A percentile compares a stretch with the other conserved stretches of the same genome.
These are phyloP conservation scores for Aspergillus brunneoviolaceus DNA, from an alignment of 2,329 filamentous ascomycete species.

Conservation along the genomic window DNA sequence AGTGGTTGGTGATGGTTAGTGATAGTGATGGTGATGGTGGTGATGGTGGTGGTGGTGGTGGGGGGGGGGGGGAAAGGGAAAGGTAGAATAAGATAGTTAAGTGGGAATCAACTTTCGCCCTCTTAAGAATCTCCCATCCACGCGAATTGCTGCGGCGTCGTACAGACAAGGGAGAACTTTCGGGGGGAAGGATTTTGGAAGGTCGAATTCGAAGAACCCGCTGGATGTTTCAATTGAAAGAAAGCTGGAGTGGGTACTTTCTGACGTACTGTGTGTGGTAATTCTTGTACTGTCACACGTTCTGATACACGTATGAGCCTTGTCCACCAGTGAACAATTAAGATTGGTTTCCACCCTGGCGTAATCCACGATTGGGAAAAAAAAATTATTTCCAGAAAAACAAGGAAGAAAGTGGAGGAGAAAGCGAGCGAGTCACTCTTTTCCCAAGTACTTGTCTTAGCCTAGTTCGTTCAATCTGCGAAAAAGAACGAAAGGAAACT, in stretches of 20 bases:
- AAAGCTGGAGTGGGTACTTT: constrained; percentile 23
- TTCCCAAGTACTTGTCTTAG: not conserved
- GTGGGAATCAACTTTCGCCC: constrained; percentile 5
- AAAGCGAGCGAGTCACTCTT: not conserved
- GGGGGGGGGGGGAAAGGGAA: not conserved
- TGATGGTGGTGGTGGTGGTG: no score
- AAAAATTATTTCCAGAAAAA: not conserved
- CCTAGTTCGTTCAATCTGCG: not conserved
- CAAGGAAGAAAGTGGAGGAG: not conserved
- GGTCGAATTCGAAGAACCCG: constrained; percentile 26
- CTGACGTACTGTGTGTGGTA: constrained; percentile 16
- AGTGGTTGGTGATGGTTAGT: not conserved
- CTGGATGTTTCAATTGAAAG: constrained; percentile 28
- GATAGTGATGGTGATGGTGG: no score
- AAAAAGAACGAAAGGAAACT: not conserved
- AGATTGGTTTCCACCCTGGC: not conserved
- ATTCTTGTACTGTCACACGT: constrained; percentile 14
- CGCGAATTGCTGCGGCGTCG: constrained; percentile 12
- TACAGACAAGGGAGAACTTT: constrained; percentile 21
- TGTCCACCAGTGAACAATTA: not conserved
- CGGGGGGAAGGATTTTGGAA: constrained; percentile 25
- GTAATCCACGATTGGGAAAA: not conserved
- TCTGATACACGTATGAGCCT: constrained; percentile 9
- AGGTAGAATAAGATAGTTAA: not conserved
- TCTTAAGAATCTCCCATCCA: constrained; percentile 12